Evolutionary conservation across 2,329 filamentous ascomycete species (phyloP).

Genomic region (Arthroderma uncinatum): DNA sequence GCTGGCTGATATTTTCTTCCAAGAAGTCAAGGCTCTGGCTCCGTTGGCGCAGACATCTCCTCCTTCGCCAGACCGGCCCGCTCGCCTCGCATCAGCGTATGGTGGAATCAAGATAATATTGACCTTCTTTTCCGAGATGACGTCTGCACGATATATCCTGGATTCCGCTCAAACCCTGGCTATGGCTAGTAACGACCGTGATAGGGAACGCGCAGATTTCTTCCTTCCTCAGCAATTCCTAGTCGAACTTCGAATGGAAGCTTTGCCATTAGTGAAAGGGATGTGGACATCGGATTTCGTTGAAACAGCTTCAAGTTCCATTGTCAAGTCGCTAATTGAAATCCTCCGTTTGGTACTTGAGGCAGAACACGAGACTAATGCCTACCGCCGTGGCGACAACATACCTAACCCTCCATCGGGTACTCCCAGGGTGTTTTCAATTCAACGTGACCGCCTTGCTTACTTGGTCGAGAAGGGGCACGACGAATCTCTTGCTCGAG

Average conservation of each 20-base stretch:
- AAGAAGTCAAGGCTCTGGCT: slow-evolving; percentile 43
- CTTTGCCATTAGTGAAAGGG: slow-evolving; percentile 62
- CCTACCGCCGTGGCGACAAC: slow-evolving; percentile 52
- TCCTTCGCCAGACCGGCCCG: slow-evolving; percentile 29
- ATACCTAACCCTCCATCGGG: slow-evolving; percentile 38
- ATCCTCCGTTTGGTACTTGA: slow-evolving; percentile 69
- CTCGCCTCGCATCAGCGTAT: slow-evolving; percentile 41
- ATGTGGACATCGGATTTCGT: slow-evolving; percentile 80
- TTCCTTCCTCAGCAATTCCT: slow-evolving; percentile 66
- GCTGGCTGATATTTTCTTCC: slow-evolving; percentile 58
- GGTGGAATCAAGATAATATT: slow-evolving; percentile 71
- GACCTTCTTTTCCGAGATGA: slow-evolving; percentile 65
- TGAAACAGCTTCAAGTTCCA: slow-evolving; percentile 65
- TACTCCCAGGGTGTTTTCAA: slow-evolving; percentile 42
- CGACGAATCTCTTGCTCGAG: slow-evolving; percentile 54
- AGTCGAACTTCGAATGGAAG: slow-evolving; percentile 69
- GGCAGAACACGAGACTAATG: slow-evolving; percentile 62
- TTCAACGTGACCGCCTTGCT: slow-evolving; percentile 40
- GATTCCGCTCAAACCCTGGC: slow-evolving; percentile 57
- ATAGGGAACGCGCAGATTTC: slow-evolving; percentile 47
- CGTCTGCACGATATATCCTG: slow-evolving; percentile 65
- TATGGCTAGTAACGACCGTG: slow-evolving; percentile 44
- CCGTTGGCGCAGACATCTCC: slow-evolving; percentile 32
- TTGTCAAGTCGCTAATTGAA: slow-evolving; percentile 68
- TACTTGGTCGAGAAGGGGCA: slow-evolving; percentile 39